These are phyloP conservation scores for Cladosporium oxysporum DNA, from an alignment of 2,329 filamentous ascomycete species.

Conservation along the genomic window DNA sequence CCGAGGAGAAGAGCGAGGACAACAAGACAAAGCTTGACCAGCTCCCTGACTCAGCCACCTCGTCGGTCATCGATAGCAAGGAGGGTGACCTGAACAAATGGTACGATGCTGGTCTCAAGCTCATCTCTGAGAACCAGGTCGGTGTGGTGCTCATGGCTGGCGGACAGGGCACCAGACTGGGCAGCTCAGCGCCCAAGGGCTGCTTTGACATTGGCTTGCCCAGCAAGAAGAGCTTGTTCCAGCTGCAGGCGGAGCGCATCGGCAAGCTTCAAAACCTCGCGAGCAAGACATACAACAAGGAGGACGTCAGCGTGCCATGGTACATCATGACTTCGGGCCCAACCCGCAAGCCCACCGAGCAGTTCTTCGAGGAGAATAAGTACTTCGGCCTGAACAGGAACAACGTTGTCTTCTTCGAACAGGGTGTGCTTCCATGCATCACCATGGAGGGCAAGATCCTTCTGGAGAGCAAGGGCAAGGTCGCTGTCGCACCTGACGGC, in stretches of 20 bases:
- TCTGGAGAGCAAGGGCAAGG: conserved; percentile 83
- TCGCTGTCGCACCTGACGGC: conserved; percentile 93
- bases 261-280: conserved; percentile 81
- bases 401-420: conserved; percentile 92
- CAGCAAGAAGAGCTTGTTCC: conserved; percentile 91
- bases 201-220: conserved; percentile 96
- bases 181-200: conserved; percentile 93
- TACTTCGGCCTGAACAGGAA: conserved; percentile 87
- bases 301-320: conserved; percentile 77
- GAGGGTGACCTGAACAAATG: conserved; percentile 76
- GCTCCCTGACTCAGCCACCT: conserved; percentile 80
- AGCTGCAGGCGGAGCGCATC: conserved; percentile 95
- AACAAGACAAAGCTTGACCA: conserved; percentile 70
- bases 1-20: conserved; percentile 58
- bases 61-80: conserved; percentile 88
- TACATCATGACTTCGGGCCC: conserved; percentile 99
- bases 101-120: conserved; percentile 70
- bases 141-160: conserved; percentile 95
- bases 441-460: conserved; percentile 97
- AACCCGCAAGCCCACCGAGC: conserved; percentile 86
- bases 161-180: conserved; percentile 90
- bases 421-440: conserved; percentile 94
- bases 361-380: conserved; percentile 84
- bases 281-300: conserved; percentile 64
- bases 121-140: conserved; percentile 69